Conservation (phyloP, 2,329 filamentous ascomycete species). For the Pseudogymnoascus sp. region DNA sequence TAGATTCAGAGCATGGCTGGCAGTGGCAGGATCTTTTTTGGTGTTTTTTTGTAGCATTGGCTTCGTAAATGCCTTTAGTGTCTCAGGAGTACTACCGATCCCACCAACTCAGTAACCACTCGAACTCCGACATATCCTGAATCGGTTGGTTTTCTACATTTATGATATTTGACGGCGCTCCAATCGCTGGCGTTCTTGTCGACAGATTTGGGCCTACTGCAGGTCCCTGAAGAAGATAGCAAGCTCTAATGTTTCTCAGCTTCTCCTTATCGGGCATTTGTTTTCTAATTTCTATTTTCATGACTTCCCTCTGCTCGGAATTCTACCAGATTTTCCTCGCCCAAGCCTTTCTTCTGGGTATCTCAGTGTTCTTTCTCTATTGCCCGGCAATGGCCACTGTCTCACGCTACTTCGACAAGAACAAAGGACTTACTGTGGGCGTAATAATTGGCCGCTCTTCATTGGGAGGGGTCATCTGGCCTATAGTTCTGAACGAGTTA, state of each 20-base stretch:
- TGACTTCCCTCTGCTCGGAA: conserved; percentile 26
- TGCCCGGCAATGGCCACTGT: conserved; percentile 22
- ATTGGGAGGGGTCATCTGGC: conserved; percentile 31
- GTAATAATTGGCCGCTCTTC: conserved; percentile 27
- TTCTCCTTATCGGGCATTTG: background rate
- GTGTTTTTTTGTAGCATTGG: conserved; percentile 29
- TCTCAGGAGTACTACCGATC: conserved; percentile 28
- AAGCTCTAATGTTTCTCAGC: background rate
- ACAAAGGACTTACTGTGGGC: conserved; percentile 21
- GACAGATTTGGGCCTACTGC: conserved; percentile 29
- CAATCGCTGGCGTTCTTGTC: conserved; percentile 26
- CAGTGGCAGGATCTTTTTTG: conserved; percentile 16
- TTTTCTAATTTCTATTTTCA: conserved; percentile 24
- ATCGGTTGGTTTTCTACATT: conserved; percentile 31
- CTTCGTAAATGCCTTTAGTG: conserved; percentile 31
- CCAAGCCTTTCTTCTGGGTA: conserved; percentile 22
- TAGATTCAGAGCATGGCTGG: conserved; percentile 13
- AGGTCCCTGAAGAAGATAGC: background rate
- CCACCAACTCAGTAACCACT: conserved; percentile 19
- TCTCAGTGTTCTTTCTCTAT: conserved; percentile 21
- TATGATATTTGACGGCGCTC: conserved; percentile 20
- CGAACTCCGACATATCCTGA: conserved; percentile 30
- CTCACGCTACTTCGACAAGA: conserved; percentile 16
- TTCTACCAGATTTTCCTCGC: conserved; percentile 31
- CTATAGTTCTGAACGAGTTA: conserved; percentile 28